These are phyloP conservation scores for Penicillium griseofulvum DNA, from an alignment of 2,329 filamentous ascomycete genomes.

Conservation along the genomic window DNA sequence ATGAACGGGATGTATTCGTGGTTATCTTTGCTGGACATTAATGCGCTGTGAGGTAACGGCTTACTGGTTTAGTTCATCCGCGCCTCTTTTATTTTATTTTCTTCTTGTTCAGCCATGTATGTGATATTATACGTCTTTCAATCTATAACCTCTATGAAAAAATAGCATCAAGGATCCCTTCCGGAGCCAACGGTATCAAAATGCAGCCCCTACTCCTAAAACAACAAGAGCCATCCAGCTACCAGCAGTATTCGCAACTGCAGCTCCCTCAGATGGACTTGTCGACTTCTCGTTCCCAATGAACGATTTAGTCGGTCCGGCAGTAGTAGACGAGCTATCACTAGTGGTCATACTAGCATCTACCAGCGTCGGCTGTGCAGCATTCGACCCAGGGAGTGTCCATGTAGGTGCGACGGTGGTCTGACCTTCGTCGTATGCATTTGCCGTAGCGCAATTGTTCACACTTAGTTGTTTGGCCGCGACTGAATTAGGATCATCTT, in stretches of 20 bases:
- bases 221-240: constrained; percentile 17
- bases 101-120: background rate
- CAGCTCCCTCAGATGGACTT: constrained; percentile 17
- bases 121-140: background rate
- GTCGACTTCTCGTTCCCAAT: constrained; percentile 7
- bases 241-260: constrained; percentile 8
- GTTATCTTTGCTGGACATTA: background rate
- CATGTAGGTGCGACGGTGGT: constrained; percentile 15
- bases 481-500: constrained; percentile 11
- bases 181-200: background rate
- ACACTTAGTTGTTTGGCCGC: constrained; percentile 15
- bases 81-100: background rate
- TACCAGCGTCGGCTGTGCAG: constrained; percentile 2
- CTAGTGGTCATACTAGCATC: background rate
- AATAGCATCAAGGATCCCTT: background rate
- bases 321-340: background rate
- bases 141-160: background rate
- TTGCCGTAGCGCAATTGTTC: constrained; percentile 19
- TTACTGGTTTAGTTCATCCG: background rate
- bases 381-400: constrained; percentile 12
- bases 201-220: constrained; percentile 13
- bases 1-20: constrained; percentile 9
- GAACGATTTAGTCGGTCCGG: constrained; percentile 2
- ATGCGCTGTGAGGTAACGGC: background rate
- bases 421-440: constrained; percentile 18